Conservation (phyloP, 2,329 filamentous ascomycete genomes). For the Stagonosporopsis chrysanthemi region DNA sequence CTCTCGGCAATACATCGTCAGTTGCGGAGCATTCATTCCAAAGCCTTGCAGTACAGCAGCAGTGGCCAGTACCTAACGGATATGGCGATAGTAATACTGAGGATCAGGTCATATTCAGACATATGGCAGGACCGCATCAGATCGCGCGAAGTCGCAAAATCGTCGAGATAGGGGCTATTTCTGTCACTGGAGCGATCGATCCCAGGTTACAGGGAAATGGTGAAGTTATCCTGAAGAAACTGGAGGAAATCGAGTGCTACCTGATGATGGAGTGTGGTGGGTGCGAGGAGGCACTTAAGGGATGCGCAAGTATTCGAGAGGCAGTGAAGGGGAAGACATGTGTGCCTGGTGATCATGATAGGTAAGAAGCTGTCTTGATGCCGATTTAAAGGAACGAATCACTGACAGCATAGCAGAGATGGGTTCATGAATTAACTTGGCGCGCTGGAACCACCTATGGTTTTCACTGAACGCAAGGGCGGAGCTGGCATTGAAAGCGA, state of each 20-base stretch:
- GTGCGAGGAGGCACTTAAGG: conserved; percentile 26
- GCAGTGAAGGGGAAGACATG: conserved; percentile 13
- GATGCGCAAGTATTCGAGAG: conserved; percentile 31
- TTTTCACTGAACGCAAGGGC: background rate
- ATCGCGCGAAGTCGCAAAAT: conserved; percentile 30
- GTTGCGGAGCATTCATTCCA: background rate
- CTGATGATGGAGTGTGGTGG: conserved; percentile 15
- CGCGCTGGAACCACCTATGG: conserved; percentile 11
- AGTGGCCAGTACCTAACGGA: background rate
- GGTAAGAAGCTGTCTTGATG: background rate
- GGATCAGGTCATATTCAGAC: conserved; percentile 17
- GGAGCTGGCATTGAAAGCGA: conserved; percentile 12
- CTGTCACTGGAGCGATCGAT: conserved; percentile 20
- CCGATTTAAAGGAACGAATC: no score
- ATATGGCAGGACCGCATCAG: conserved; percentile 33
- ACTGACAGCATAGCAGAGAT: background rate
- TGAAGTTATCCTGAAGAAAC: conserved; percentile 14
- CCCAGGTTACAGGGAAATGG: background rate
- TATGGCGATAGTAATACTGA: background rate
- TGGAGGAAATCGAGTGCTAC: conserved; percentile 31
- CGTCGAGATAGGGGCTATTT: conserved; percentile 44
- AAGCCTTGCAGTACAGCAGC: background rate
- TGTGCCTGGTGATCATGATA: background rate
- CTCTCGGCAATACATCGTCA: conserved; percentile 26
- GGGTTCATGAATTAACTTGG: background rate